Evolutionary conservation across 2,329 filamentous ascomycete species (phyloP).

Genomic region (Penicillium sp.): DNA sequence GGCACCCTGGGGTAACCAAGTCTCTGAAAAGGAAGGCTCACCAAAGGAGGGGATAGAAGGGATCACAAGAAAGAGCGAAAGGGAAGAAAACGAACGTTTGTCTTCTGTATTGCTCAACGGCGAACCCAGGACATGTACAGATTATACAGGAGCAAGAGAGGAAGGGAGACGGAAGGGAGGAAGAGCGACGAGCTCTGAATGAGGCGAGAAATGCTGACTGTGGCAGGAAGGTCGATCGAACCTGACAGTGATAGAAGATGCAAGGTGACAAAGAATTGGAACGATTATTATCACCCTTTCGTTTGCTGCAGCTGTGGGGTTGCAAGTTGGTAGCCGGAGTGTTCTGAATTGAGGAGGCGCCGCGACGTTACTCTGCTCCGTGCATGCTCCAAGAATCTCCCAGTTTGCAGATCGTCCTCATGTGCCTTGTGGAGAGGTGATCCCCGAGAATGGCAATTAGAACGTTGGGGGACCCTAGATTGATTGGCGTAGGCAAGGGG

Average conservation of each 20-base stretch:
- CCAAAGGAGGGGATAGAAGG: constrained; percentile 25
- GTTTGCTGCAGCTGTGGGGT: constrained; percentile 32
- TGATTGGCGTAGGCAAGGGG: constrained; percentile 26
- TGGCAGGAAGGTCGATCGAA: constrained; percentile 22
- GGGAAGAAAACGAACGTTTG: constrained; percentile 16
- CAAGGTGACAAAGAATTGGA: constrained; percentile 38
- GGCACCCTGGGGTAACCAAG: neutral
- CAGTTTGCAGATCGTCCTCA: constrained; percentile 40
- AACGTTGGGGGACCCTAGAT: constrained; percentile 30
- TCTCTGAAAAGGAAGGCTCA: constrained; percentile 16
- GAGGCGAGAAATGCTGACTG: constrained; percentile 29
- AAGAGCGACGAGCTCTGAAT: constrained; percentile 17
- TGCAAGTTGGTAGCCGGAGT: constrained; percentile 28
- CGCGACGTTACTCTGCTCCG: constrained; percentile 42
- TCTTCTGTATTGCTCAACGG: constrained; percentile 22
- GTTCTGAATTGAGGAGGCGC: constrained; percentile 30
- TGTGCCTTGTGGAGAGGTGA: constrained; percentile 31
- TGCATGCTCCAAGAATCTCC: constrained; percentile 45
- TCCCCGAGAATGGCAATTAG: constrained; percentile 31
- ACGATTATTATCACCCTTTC: constrained; percentile 31
- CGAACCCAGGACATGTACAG: constrained; percentile 32
- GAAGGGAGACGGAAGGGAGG: constrained; percentile 30
- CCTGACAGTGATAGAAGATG: constrained; percentile 24
- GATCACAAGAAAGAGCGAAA: constrained; percentile 20
- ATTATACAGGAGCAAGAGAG: constrained; percentile 30